These are phyloP conservation scores for Aspergillus brasiliensis DNA, from an alignment of 2,329 filamentous ascomycete genomes.

Conservation along the genomic window DNA sequence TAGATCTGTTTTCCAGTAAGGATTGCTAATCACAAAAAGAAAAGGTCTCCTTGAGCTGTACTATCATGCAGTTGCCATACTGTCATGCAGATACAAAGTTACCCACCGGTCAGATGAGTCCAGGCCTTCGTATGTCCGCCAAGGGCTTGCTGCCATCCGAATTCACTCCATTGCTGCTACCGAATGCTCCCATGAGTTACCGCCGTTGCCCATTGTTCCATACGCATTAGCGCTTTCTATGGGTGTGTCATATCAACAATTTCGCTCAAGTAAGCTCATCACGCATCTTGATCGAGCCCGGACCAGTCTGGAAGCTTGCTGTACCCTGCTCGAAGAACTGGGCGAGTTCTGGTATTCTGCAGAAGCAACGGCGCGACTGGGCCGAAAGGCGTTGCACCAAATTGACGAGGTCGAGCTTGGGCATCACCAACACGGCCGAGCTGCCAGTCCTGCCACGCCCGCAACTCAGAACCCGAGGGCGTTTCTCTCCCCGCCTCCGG, in stretches of 20 bases:
- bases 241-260: slow-evolving; percentile 59
- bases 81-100: slow-evolving; percentile 54
- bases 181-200: slow-evolving; percentile 48
- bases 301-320: slow-evolving; percentile 39
- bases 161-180: slow-evolving; percentile 55
- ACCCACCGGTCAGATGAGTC: slow-evolving; percentile 45
- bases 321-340: slow-evolving; percentile 37
- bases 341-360: slow-evolving; percentile 43
- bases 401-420: slow-evolving; percentile 24
- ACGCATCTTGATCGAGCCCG: slow-evolving; percentile 41
- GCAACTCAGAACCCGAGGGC: not conserved
- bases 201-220: slow-evolving; percentile 57
- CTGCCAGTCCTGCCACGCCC: slow-evolving; percentile 1
- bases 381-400: slow-evolving; percentile 40
- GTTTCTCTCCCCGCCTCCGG: not conserved
- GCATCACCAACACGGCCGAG: slow-evolving; percentile 18
- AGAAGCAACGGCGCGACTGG: slow-evolving; percentile 45
- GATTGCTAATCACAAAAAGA: not conserved
- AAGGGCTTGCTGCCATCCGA: slow-evolving; percentile 58
- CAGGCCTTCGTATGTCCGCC: slow-evolving; percentile 55
- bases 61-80: slow-evolving; percentile 59
- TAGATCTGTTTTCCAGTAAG: not conserved
- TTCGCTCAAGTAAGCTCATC: slow-evolving; percentile 54
- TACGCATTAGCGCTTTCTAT: slow-evolving; percentile 59
- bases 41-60: slow-evolving; percentile 56